Conservation (phyloP, 2,329 filamentous ascomycete species). For the Exophiala spinifera region DNA sequence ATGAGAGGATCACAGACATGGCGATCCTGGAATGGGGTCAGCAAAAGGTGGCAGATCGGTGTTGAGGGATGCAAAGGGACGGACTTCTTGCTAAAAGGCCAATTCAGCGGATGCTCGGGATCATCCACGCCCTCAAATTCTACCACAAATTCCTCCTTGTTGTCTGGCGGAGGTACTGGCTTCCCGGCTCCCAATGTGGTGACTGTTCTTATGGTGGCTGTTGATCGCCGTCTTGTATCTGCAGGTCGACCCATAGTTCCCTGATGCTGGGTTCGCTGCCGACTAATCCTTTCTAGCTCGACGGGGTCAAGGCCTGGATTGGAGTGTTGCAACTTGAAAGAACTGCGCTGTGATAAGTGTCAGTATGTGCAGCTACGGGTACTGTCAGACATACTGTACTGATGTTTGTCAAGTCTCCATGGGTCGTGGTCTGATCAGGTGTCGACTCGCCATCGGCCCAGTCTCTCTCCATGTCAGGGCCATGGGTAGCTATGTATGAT, state of each 20-base stretch:
- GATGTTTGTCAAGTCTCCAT: background rate
- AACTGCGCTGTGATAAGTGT: background rate
- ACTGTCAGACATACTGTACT: conserved; percentile 4
- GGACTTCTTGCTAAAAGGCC: conserved; percentile 46
- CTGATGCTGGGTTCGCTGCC: conserved; percentile 21
- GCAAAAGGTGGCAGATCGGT: background rate
- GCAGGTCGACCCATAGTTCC: conserved; percentile 39
- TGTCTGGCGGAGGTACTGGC: conserved; percentile 53
- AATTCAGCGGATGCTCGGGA: conserved; percentile 60
- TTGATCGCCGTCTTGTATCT: conserved; percentile 32
- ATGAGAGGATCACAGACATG: conserved; percentile 14
- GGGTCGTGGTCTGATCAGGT: background rate
- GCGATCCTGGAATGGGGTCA: conserved; percentile 25
- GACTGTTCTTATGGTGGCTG: conserved; percentile 33
- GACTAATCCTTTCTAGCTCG: conserved; percentile 6
- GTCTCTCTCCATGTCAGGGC: conserved; percentile 15
- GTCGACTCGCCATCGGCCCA: conserved; percentile 1
- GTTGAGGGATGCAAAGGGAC: background rate
- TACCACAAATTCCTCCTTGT: conserved; percentile 58
- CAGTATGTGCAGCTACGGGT: background rate
- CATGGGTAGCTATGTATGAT: conserved; percentile 12
- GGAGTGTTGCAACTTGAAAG: background rate
- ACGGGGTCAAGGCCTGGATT: conserved; percentile 6
- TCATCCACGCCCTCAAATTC: conserved; percentile 66
- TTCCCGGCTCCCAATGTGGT: conserved; percentile 53